Conservation (phyloP, 2,329 filamentous ascomycete genomes). For the Parascedosporium putredinis region DNA sequence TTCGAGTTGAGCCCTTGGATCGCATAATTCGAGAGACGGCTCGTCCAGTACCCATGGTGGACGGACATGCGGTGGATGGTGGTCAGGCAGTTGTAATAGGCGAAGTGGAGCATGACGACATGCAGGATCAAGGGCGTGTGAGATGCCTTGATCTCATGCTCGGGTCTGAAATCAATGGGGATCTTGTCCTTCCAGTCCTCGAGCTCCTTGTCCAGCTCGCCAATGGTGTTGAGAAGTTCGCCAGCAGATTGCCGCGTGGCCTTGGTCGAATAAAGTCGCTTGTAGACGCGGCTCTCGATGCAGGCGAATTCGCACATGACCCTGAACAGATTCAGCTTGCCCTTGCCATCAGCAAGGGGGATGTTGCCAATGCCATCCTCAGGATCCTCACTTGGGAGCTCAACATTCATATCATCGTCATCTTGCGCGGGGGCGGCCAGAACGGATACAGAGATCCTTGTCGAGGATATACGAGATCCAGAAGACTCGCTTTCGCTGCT, state of each 20-base stretch:
- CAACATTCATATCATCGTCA: constrained; percentile 80
- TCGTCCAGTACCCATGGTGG: constrained; percentile 97
- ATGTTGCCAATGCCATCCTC: constrained; percentile 92
- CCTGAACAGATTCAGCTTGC: constrained; percentile 90
- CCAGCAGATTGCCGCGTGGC: constrained; percentile 87
- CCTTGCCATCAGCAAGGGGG: constrained; percentile 74
- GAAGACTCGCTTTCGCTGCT: constrained; percentile 64
- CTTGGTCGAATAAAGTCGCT: constrained; percentile 81
- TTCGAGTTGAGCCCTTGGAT: constrained; percentile 87
- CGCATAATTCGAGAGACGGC: constrained; percentile 84
- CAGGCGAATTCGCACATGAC: constrained; percentile 84
- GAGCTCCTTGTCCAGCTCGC: constrained; percentile 78
- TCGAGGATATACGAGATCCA: constrained; percentile 58
- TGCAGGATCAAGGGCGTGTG: constrained; percentile 92
- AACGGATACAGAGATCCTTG: constrained; percentile 51
- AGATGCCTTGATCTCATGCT: constrained; percentile 87
- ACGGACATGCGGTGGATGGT: constrained; percentile 98
- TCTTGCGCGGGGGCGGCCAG: constrained; percentile 49
- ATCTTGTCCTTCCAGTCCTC: constrained; percentile 97
- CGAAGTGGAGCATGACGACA: constrained; percentile 87
- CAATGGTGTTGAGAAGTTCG: constrained; percentile 88
- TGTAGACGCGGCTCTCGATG: constrained; percentile 93
- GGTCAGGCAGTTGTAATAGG: constrained; percentile 95
- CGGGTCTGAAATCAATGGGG: constrained; percentile 90
- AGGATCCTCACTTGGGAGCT: constrained; percentile 83